Base-by-base conservation (phyloP, 1,284 basidiomycete genomes). In the Boletellus deceptivus region DNA sequence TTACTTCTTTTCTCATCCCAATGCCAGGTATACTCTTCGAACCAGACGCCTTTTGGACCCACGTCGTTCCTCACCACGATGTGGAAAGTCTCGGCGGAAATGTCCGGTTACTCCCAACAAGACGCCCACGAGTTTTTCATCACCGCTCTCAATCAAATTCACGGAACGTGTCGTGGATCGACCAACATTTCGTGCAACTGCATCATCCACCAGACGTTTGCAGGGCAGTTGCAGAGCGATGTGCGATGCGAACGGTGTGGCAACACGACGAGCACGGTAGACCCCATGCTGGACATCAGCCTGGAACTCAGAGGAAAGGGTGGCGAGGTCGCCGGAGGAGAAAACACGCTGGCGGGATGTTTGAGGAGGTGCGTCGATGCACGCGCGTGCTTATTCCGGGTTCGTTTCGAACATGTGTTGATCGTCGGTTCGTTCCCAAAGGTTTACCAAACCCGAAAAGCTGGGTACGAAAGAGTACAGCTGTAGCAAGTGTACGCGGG, bases 81-180 rank as follows among this genome's bases (percentile, higher is more conserved):
- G 46, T 98, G 95, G 94, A 84, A 87, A 58, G 84, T 86, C 24
- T 87, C 87, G 3, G 69, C 84, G 0, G 93, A 96, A 59, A 75
- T 98, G 4, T 84, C 92, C 8, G 93, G 92, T 2, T 91, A 98
- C 59, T 85, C 91, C 0, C 96, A 99, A 69, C 96, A 98, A 63
- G 95, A 95, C 58, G 91, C 93, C 0, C 92, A 96, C 70, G 93
- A 95, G 70, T 91, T 89, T 67, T 92, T 94, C 70, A 87, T 93
- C 49, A 80, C 86, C 18, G 80, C 83, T 0, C 73, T 93, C 17
- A 91, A 92, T 59, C 84, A 90, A 56, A 89, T 94, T n/a, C 91
- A 95, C 64, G 75, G 76, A n/a, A 86, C 82, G 29, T 85, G 83
- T 18, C 81, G 83, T 40, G 89, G 86, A 0, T 83, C 78, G 14